Evolutionary conservation across 345 rosid genomes (phyloP).

Genomic region (Cardiospermum halicacabum): DNA sequence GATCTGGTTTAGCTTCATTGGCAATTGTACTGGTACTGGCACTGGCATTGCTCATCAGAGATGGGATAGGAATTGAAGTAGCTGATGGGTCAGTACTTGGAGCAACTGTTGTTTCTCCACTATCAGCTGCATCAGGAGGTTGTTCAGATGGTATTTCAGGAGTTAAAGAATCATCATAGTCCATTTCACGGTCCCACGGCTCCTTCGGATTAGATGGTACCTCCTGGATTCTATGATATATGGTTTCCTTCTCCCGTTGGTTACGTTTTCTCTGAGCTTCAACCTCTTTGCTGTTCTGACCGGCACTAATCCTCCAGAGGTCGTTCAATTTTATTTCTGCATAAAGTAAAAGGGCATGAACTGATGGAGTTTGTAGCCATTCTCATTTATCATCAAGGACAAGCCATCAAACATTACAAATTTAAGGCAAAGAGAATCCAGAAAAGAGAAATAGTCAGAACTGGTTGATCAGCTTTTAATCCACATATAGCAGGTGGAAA

Average conservation of each 20-base stretch:
- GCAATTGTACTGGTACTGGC: conserved; percentile 22
- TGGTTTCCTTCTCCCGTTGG: conserved; percentile 76
- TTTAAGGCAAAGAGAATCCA: conserved; percentile 1
- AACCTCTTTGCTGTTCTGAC: conserved; percentile 90
- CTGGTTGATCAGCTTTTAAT: not conserved
- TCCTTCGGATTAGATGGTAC: conserved; percentile 87
- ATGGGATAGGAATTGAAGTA: conserved; percentile 31
- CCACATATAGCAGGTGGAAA: not conserved
- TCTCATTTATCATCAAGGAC: conserved; percentile 8
- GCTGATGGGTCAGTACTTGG: conserved; percentile 27
- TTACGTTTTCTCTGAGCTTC: conserved; percentile 78
- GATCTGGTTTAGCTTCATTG: conserved; percentile 59
- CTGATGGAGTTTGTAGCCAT: conserved; percentile 20
- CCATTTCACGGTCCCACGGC: conserved; percentile 97
- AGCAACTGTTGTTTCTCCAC: conserved; percentile 43
- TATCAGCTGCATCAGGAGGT: conserved; percentile 56
- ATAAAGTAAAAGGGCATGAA: conserved; percentile 31
- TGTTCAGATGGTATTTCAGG: conserved; percentile 80
- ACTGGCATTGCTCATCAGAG: conserved; percentile 22
- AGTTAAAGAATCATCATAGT: conserved; percentile 84
- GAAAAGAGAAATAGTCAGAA: not conserved
- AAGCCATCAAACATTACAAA: not conserved
- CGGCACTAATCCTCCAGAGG: conserved; percentile 71
- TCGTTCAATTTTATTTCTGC: conserved; percentile 61
- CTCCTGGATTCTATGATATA: conserved; percentile 43